phyloP scores from a whole-genome alignment of 2,329 filamentous ascomycete genomes.

The Tolypocladium ophioglossoides region DNA sequence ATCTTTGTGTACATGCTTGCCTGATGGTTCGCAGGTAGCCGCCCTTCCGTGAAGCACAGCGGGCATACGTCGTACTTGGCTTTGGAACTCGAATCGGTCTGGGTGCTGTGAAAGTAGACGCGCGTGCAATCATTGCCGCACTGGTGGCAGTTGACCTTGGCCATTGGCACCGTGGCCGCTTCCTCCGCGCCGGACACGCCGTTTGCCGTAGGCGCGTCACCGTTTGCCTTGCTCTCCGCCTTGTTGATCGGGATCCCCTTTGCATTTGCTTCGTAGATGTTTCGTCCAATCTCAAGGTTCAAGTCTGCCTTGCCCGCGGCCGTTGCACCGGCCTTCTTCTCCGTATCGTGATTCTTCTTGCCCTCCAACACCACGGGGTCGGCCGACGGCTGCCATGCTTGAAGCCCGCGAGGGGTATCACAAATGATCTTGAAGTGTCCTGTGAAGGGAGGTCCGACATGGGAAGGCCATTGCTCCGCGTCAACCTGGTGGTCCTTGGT shows the following conservation, averaged over 20 bases:
- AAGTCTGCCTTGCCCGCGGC: slow-evolving; percentile 65
- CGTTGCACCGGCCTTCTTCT: slow-evolving; percentile 57
- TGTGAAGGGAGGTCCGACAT: slow-evolving; percentile 92
- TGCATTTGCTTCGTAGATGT: slow-evolving; percentile 88
- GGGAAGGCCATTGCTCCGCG: slow-evolving; percentile 86
- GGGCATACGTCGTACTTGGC: slow-evolving; percentile 83
- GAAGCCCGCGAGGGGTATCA: slow-evolving; percentile 87
- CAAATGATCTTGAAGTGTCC: slow-evolving; percentile 95
- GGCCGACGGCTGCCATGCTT: slow-evolving; percentile 87
- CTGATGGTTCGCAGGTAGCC: slow-evolving; percentile 69
- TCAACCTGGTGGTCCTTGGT: slow-evolving; percentile 57
- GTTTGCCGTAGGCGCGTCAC: slow-evolving; percentile 59
- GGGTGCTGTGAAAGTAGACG: slow-evolving; percentile 48
- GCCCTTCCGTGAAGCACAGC: slow-evolving; percentile 76
- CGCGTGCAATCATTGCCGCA: slow-evolving; percentile 82
- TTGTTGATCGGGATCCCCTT: slow-evolving; percentile 65
- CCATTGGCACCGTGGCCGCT: slow-evolving; percentile 52
- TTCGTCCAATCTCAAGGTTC: slow-evolving; percentile 87
- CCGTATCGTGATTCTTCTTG: slow-evolving; percentile 55
- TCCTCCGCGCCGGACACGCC: slow-evolving; percentile 50
- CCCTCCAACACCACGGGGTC: slow-evolving; percentile 57
- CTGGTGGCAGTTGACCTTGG: slow-evolving; percentile 73
- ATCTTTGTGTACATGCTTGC: slow-evolving; percentile 78
- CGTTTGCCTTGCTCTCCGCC: slow-evolving; percentile 61
- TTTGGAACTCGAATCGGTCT: slow-evolving; percentile 49